Percentiles rank a stretch among this genome's conserved stretches.
These are phyloP conservation scores for Boletus speciosus DNA, from an alignment of 768 basidiomycete genomes.

Conservation along the genomic window DNA sequence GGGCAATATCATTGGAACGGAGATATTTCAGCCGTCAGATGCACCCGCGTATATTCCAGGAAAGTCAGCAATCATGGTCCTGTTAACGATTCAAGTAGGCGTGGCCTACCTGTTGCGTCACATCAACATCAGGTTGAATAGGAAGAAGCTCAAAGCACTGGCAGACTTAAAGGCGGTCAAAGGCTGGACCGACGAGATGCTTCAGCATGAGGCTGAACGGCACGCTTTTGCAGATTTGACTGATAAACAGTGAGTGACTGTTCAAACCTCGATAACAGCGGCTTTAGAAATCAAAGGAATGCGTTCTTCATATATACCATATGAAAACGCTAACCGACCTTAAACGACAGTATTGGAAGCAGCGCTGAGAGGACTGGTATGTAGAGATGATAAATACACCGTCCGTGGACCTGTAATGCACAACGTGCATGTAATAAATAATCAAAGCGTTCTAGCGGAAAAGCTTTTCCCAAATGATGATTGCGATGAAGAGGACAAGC, in stretches of 20 bases:
- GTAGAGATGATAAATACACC: slow-evolving; percentile 26
- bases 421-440: slow-evolving; percentile 16
- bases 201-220: slow-evolving; percentile 21
- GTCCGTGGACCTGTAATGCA: slow-evolving; percentile 14
- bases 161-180: slow-evolving; percentile 14
- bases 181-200: slow-evolving; percentile 24
- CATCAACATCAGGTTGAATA: slow-evolving; percentile 25
- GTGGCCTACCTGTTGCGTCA: slow-evolving; percentile 17
- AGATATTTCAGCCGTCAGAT: slow-evolving; percentile 25
- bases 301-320: slow-evolving; percentile 34
- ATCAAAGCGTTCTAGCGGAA: slow-evolving; percentile 35
- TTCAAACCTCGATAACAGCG: neutral
- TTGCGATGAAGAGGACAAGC: slow-evolving; percentile 75
- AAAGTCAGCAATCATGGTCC: slow-evolving; percentile 33
- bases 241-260: slow-evolving; percentile 22
- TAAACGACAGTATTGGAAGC: neutral
- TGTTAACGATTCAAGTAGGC: slow-evolving; percentile 22
- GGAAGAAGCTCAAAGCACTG: slow-evolving; percentile 12
- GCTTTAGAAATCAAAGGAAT: slow-evolving; percentile 23
- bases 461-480: slow-evolving; percentile 80
- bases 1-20: slow-evolving; percentile 24
- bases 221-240: slow-evolving; percentile 30
- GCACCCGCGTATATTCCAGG: slow-evolving; percentile 31
- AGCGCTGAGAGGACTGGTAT: slow-evolving; percentile 13
- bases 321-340: slow-evolving; percentile 7